A percentile compares a stretch with the other conserved stretches of the same genome.
Evolutionary conservation across 2,329 filamentous ascomycete genomes (phyloP).

Genomic region (Corinectria fuckeliana): DNA sequence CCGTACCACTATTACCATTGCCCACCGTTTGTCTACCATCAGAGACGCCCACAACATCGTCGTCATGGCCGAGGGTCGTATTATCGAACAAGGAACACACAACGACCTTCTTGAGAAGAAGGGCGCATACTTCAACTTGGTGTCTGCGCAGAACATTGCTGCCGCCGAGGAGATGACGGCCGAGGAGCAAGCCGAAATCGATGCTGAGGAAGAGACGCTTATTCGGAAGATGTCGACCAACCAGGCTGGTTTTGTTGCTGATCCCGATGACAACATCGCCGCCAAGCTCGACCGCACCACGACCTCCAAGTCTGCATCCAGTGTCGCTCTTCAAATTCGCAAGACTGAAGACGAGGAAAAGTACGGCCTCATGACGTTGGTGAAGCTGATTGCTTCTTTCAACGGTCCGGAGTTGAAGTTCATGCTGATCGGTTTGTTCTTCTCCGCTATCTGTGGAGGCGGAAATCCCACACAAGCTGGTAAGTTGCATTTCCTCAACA

Average conservation of each 20-base stretch:
- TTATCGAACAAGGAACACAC: conserved; percentile 92
- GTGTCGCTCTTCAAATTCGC: conserved; percentile 68
- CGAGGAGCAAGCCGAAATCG: conserved; percentile 58
- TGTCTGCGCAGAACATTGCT: conserved; percentile 85
- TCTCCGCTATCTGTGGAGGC: conserved; percentile 78
- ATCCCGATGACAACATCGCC: conserved; percentile 68
- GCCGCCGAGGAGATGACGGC: conserved; percentile 60
- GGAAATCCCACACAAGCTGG: conserved; percentile 70
- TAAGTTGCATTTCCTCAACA: conserved; percentile 20
- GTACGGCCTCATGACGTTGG: conserved; percentile 76
- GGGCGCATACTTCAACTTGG: conserved; percentile 82
- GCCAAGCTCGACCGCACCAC: conserved; percentile 62
- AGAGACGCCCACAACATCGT: conserved; percentile 95
- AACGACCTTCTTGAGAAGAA: conserved; percentile 73
- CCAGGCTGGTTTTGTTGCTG: conserved; percentile 52
- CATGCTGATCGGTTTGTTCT: conserved; percentile 77
- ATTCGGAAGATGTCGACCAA: conserved; percentile 55
- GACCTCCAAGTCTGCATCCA: conserved; percentile 70
- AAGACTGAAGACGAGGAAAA: conserved; percentile 57
- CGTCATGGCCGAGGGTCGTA: conserved; percentile 84
- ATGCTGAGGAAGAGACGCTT: conserved; percentile 58
- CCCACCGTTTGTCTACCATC: conserved; percentile 93
- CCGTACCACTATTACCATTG: conserved; percentile 94
- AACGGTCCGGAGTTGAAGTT: conserved; percentile 74
- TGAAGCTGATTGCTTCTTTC: conserved; percentile 81